Conservation (phyloP, 2,329 filamentous ascomycete species). For the Sporothrix pallida region DNA sequence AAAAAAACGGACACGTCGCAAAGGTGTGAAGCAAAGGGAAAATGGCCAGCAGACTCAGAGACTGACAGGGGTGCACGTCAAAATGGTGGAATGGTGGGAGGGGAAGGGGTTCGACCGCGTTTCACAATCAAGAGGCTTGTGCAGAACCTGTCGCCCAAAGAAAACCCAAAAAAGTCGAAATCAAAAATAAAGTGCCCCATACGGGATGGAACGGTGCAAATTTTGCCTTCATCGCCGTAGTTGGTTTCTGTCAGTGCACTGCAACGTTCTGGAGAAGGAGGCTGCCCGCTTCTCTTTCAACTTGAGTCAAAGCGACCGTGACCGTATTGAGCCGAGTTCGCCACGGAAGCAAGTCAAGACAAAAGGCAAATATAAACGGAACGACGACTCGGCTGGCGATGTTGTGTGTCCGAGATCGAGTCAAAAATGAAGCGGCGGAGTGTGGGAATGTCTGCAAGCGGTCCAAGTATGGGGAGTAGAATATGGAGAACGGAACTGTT, state of each 20-base stretch:
- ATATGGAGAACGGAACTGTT: not conserved
- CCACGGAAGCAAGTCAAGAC: not conserved
- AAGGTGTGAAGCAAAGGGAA: not conserved
- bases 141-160: not conserved
- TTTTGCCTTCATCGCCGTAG: not conserved
- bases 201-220: conserved; percentile 24
- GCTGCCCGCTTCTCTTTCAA: not conserved
- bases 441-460: too few species aligned
- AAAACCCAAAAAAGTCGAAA: not conserved
- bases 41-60: not conserved
- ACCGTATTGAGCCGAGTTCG: not conserved
- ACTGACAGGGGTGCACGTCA: conserved; percentile 9
- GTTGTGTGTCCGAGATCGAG: not conserved
- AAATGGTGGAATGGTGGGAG: not conserved
- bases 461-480: too few species aligned
- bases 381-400: not conserved
- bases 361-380: not conserved
- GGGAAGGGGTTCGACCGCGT: conserved; percentile 24
- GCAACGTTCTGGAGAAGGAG: conserved; percentile 8
- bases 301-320: conserved; percentile 24
- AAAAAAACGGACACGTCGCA: conserved; percentile 11
- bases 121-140: conserved; percentile 27
- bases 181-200: conserved; percentile 11
- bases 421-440: not conserved
- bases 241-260: conserved; percentile 20